Conservation (phyloP, 2,329 filamentous ascomycete species). For the Cladophialophora bantiana region DNA sequence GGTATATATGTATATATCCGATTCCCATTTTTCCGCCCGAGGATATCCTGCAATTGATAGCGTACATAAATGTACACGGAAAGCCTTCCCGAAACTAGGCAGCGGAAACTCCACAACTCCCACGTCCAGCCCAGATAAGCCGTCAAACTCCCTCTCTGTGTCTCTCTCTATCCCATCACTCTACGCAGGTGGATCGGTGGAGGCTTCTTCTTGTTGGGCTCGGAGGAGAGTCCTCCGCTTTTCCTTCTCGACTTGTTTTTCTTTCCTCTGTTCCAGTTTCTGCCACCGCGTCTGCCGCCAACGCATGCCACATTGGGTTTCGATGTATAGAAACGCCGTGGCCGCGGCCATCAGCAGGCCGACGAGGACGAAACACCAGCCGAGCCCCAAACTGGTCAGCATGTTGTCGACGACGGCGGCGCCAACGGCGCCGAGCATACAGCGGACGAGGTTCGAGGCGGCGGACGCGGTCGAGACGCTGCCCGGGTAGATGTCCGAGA, state of each 20-base stretch:
- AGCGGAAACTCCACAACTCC: too few relatives aligned
- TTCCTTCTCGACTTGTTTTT: conserved; percentile 11
- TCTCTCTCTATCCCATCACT: background rate
- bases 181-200: background rate
- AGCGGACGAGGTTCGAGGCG: conserved; percentile 46
- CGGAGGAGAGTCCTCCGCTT: background rate
- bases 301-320: conserved; percentile 18
- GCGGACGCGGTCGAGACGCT: conserved; percentile 45
- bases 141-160: background rate
- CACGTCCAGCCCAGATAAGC: too few relatives aligned
- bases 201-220: background rate
- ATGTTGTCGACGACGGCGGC: conserved; percentile 41
- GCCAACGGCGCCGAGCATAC: conserved; percentile 44
- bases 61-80: too few relatives aligned
- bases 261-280: conserved; percentile 1
- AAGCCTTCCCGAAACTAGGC: too few relatives aligned
- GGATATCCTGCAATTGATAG: too few relatives aligned
- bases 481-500: conserved; percentile 30
- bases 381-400: conserved; percentile 26
- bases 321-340: background rate
- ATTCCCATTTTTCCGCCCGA: too few relatives aligned
- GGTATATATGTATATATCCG: too few relatives aligned
- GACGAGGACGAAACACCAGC: conserved; percentile 26
- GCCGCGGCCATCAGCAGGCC: conserved; percentile 9
- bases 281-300: conserved; percentile 25